Evolutionary conservation across 495 filamentous ascomycete genomes (phyloP), one percentile per base, ranked within the genome.

Genomic region (Aspergillus ellipticus): DNA sequence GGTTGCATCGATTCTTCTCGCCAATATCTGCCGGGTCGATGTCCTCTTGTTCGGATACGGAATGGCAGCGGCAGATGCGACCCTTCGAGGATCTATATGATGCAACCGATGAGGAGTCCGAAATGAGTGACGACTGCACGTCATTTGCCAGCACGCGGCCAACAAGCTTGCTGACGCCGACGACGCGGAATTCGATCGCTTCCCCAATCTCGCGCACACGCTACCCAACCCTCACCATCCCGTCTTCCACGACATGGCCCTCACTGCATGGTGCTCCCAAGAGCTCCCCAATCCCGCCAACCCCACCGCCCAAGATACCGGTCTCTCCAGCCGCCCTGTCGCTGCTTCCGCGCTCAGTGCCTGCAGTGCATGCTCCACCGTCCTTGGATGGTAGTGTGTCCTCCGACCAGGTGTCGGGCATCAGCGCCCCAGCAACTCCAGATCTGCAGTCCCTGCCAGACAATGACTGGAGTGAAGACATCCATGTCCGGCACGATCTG

Each of bases 311-410:
- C 20, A 85, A 88, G 67, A 84, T 95, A 3, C 82, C 86, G 22
- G 83, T 96, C 59, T 92, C 91, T 2, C 87, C 89, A 15, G 85
- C 84, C 11, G 80, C 83, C 21, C 80, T 90, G 42, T 84, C 81
- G 16, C 78, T 87, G 67, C 79, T 96, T 16, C 80, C 77, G 22
- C 82, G 75, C 58, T 81, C 80, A 49, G 79, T 90, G 13, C 90
- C 91, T 9, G 83, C 82, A 16, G 76, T 82, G n/a, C 89, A 88
- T 61, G 86, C 89, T 0, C 84, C 91, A 7, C 92, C 92, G 6
- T 96, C 92, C 9, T 81, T 97, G 3, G 90, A 96, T 77, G 92
- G 90, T 8, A 95, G 90, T 71, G 58, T 92, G 39, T 86, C 85
- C 16, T 95, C 90, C 7, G 90, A 96, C 59, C 90, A 95, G 62